Conservation (phyloP, 192 early-diverging fungal species). For the Podila minutissima region DNA sequence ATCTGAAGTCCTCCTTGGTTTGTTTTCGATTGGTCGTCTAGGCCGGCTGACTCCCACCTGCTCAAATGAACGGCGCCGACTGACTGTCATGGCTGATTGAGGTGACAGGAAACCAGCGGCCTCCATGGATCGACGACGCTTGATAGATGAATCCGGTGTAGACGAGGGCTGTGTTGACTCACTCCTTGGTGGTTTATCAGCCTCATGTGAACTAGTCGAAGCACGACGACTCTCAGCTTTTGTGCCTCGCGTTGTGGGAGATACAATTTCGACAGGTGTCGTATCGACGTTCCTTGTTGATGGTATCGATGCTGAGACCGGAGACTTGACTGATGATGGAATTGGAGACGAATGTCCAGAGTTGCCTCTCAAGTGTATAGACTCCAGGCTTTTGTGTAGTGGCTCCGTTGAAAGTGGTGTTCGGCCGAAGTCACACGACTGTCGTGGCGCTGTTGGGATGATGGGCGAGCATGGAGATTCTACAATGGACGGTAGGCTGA, state of each 20-base stretch:
- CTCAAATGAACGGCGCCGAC: constrained; percentile 22
- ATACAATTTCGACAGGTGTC: not conserved
- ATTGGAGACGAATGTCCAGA: not conserved
- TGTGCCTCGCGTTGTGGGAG: not conserved
- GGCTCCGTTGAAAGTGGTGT: constrained; percentile 14
- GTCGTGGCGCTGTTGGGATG: constrained; percentile 8
- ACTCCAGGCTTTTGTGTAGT: not conserved
- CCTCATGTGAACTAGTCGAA: not conserved
- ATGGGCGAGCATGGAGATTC: constrained; percentile 33
- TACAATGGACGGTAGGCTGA: constrained; percentile 36
- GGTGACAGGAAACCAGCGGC: constrained; percentile 6
- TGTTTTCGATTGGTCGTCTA: not conserved
- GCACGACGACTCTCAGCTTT: not conserved
- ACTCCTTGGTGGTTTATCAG: not conserved
- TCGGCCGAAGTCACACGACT: constrained; percentile 36
- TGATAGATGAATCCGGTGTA: not conserved
- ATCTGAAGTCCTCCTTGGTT: constrained; percentile 30
- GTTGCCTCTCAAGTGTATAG: not conserved
- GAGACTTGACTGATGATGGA: no score
- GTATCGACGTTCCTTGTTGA: not conserved
- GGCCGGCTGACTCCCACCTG: not conserved
- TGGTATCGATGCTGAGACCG: not conserved
- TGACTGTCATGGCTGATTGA: not conserved
- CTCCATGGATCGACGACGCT: constrained; percentile 7
- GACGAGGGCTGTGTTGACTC: not conserved